Percentiles rank a stretch among this genome's conserved stretches.
phyloP scores from a whole-genome alignment of 257 asterid species.

The Voacanga thouarsii region DNA sequence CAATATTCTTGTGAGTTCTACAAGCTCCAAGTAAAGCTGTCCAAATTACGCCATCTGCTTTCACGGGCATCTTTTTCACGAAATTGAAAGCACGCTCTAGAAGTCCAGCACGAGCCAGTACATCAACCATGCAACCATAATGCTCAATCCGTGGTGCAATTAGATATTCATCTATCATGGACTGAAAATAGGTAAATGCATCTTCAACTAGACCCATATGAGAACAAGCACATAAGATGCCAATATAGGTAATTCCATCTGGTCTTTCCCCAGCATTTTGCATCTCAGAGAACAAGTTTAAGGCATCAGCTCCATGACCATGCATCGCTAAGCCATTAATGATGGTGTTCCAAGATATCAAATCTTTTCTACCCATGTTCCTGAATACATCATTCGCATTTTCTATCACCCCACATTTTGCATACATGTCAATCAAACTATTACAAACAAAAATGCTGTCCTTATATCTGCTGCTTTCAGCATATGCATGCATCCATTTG shows the following conservation, averaged over 20 bases:
- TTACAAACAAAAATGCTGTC: slow-evolving; percentile 60
- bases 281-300: slow-evolving; percentile 61
- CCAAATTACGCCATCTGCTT: slow-evolving; percentile 72
- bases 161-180: slow-evolving; percentile 44
- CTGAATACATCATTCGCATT: slow-evolving; percentile 49
- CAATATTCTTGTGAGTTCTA: slow-evolving; percentile 56
- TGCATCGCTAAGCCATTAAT: slow-evolving; percentile 80
- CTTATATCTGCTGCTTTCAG: slow-evolving; percentile 41
- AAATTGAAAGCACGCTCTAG: slow-evolving; percentile 70
- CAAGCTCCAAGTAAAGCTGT: slow-evolving; percentile 69
- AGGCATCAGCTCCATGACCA: slow-evolving; percentile 66
- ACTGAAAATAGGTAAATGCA: slow-evolving; percentile 51
- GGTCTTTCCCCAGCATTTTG: slow-evolving; percentile 48
- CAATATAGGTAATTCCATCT: slow-evolving; percentile 69
- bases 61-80: slow-evolving; percentile 55
- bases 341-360: slow-evolving; percentile 78
- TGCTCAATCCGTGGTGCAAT: slow-evolving; percentile 66
- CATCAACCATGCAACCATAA: slow-evolving; percentile 85
- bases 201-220: slow-evolving; percentile 73
- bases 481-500: slow-evolving; percentile 61
- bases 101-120: slow-evolving; percentile 67
- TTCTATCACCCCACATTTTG: slow-evolving; percentile 70
- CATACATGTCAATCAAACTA: slow-evolving; percentile 75
- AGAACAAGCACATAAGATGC: slow-evolving; percentile 74
- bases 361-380: slow-evolving; percentile 54